A percentile compares a stretch with the other conserved stretches of the same genome.
These are phyloP conservation scores for Nematodospora anomalae DNA, from an alignment of 1,139 yeast genomes.

Conservation along the genomic window DNA sequence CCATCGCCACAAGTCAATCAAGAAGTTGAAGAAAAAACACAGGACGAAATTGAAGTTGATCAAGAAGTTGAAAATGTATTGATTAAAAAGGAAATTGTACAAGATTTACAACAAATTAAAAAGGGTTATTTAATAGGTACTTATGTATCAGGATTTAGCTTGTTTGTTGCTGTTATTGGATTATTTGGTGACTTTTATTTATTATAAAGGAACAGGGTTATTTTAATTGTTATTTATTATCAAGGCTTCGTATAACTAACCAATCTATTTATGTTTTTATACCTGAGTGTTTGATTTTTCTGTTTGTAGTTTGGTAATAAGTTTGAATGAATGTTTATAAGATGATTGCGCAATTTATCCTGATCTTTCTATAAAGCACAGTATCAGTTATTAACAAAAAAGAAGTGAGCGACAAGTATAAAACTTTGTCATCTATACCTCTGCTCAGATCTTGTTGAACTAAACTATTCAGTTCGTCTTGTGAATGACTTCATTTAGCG, in stretches of 20 bases:
- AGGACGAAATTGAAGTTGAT: slow-evolving; percentile 29
- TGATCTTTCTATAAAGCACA: no score
- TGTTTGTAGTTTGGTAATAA: not conserved
- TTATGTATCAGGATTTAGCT: slow-evolving; percentile 42
- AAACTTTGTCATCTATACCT: no score
- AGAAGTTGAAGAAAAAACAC: slow-evolving; percentile 13
- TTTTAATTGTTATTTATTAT: not conserved
- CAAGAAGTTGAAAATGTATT: slow-evolving; percentile 44
- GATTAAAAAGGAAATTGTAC: slow-evolving; percentile 38
- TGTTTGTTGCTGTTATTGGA: slow-evolving; percentile 47
- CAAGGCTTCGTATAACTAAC: not conserved
- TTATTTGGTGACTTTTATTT: slow-evolving; percentile 48
- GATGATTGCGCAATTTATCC: not conserved
- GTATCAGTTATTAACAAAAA: no score
- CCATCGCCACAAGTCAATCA: slow-evolving; percentile 13
- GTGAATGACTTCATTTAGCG: no score
- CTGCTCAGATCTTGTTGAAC: no score
- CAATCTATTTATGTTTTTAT: not conserved
- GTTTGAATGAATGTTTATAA: not conserved
- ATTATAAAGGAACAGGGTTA: slow-evolving; percentile 15
- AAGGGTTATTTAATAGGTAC: slow-evolving; percentile 36
- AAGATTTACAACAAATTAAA: slow-evolving; percentile 32
- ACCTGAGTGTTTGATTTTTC: not conserved
- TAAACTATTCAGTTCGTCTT: no score
- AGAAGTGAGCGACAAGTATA: no score